Evolutionary conservation across 2,329 filamentous ascomycete species (phyloP).

Genomic region (Cladosporium oxysporum): DNA sequence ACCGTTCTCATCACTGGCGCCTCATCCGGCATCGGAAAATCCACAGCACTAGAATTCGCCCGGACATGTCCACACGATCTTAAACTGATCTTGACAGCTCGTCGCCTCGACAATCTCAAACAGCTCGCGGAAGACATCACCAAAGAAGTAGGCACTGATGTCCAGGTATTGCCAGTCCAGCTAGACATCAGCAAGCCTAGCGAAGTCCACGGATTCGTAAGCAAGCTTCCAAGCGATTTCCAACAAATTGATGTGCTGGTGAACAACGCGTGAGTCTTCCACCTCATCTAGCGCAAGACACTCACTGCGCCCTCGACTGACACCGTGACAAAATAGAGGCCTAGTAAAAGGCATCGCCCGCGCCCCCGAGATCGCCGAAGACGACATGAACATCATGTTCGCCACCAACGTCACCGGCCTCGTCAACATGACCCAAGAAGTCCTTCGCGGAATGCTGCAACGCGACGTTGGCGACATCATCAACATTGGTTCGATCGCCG

Average conservation of each 20-base stretch:
- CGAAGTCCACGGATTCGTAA: constrained; percentile 72
- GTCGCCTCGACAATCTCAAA: constrained; percentile 75
- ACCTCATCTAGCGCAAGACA: not conserved
- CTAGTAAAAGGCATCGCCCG: constrained; percentile 82
- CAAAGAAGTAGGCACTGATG: constrained; percentile 73
- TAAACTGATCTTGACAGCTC: constrained; percentile 84
- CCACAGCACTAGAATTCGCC: constrained; percentile 88
- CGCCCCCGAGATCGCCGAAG: constrained; percentile 76
- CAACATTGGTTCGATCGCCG: constrained; percentile 85
- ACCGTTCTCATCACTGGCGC: constrained; percentile 90
- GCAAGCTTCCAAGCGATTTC: constrained; percentile 75
- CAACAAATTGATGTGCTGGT: constrained; percentile 83
- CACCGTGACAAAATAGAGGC: constrained; percentile 44
- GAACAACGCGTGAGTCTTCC: constrained; percentile 71
- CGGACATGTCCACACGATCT: constrained; percentile 76
- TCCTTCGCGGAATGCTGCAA: constrained; percentile 77
- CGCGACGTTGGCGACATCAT: constrained; percentile 74
- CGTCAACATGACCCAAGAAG: constrained; percentile 90
- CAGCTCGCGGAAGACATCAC: constrained; percentile 75
- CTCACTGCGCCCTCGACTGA: not conserved
- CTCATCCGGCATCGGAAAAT: constrained; percentile 87
- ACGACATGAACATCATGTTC: constrained; percentile 84
- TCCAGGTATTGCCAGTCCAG: constrained; percentile 78
- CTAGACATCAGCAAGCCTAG: constrained; percentile 82
- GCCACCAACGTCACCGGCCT: constrained; percentile 87